Base-by-base conservation (phyloP, 2,329 filamentous ascomycete genomes). In the Venturia pyrina region DNA sequence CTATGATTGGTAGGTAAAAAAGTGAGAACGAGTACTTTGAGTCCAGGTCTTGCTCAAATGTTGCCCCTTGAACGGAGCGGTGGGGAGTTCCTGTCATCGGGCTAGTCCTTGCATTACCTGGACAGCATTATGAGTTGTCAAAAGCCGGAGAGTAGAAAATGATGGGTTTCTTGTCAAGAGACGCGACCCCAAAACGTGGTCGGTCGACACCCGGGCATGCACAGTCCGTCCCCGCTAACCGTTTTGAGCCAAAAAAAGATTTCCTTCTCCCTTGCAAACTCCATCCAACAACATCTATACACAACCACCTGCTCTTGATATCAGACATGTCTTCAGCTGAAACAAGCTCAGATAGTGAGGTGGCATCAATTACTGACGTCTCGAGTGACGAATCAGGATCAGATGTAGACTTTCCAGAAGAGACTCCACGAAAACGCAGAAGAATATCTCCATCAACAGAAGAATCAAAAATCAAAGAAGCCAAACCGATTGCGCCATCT, bases 381-480 rank as follows among this genome's bases (percentile, higher is more conserved):
- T 59, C 53, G 8, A 59, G 37, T 28, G 3, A 10, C 28, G 53
- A 37, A 5, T 44, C 59, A 11, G 37, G 15, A 3, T 46, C 60
- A 44, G 60, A 43, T 19, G 34, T 56, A 19, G 63, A 65, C 19
- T 65, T 65, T 24, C 48, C 53, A n/a, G 48, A 59, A 28, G 48
- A 57, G 50, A 34, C 48, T 28, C 63, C 63, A 4, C 37, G 63
- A 32, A 65, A 65, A 50, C 48, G 53, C 32, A 56, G 63, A 65
- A 56, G 50, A 65, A 6, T 65, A 59, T 53, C 48, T n/a, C 50
- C 50, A 24, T 43, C 62, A 40, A 21, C 24, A 11, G 62, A 56
- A 24, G 34, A 32, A n/a, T 28, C 50, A 34, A 41, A 60, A 34
- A 24, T 28, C 3, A 44, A 2, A 60, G n/a, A 6, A 15, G 10